Evolutionary conservation across 1,284 basidiomycete species (phyloP).

Genomic region (Grifola frondosa): DNA sequence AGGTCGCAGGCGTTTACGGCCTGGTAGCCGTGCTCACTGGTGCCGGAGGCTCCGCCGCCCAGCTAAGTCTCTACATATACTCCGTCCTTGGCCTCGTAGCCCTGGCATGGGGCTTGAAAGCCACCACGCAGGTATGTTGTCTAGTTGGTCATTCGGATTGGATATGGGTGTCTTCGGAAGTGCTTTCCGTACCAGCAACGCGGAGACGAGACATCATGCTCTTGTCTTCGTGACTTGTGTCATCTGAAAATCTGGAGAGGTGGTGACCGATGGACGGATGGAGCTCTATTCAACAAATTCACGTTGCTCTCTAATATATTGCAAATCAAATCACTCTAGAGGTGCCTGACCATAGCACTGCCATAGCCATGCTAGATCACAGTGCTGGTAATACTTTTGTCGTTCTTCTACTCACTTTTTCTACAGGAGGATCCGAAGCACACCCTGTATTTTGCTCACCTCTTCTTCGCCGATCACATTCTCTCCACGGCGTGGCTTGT

Average conservation of each 20-base stretch:
- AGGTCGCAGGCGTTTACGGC: slow-evolving; percentile 96
- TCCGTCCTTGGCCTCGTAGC: slow-evolving; percentile 82
- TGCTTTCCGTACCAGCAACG: no score
- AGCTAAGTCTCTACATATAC: slow-evolving; percentile 92
- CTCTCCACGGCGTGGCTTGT: slow-evolving; percentile 91
- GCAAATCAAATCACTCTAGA: no score
- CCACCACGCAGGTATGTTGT: slow-evolving; percentile 73
- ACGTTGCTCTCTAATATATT: no score
- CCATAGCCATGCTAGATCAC: no score
- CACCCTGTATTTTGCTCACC: slow-evolving; percentile 87
- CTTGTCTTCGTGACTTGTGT: slow-evolving; percentile 4
- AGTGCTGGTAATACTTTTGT: slow-evolving; percentile 4
- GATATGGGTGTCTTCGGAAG: no score
- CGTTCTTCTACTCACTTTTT: slow-evolving; percentile 6
- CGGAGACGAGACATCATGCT: no score
- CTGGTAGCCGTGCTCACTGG: slow-evolving; percentile 88
- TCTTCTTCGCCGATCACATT: slow-evolving; percentile 91
- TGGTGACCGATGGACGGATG: no score
- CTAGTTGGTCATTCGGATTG: slow-evolving; percentile 12
- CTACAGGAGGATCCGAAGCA: slow-evolving; percentile 82
- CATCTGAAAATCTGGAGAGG: slow-evolving; percentile 1
- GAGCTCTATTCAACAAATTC: no score
- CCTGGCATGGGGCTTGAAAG: slow-evolving; percentile 86
- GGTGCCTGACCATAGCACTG: no score
- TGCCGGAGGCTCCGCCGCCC: slow-evolving; percentile 84